A percentile compares a stretch with the other conserved stretches of the same genome.
Conservation (phyloP, 768 basidiomycete genomes). For the Leccinum incarnatum region DNA sequence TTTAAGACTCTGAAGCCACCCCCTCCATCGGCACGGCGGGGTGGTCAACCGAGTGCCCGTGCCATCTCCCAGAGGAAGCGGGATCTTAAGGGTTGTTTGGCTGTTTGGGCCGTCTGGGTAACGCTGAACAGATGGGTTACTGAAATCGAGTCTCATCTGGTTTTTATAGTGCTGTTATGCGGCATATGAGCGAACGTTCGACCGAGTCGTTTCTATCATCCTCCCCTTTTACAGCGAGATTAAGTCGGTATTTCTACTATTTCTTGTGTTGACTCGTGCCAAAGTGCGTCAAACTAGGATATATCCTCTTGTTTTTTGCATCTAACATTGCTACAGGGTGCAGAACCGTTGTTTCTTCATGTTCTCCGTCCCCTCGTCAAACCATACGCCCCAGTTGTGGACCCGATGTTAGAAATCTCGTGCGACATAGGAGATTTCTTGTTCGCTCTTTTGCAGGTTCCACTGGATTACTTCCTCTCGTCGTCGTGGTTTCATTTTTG, state of each 20-base stretch:
- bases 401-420: slow-evolving; percentile 58
- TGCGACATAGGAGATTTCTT: slow-evolving; percentile 66
- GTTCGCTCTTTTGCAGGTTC: slow-evolving; percentile 41
- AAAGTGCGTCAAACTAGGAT: slow-evolving; percentile 45
- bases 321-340: slow-evolving; percentile 51
- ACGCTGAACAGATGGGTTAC: slow-evolving; percentile 22
- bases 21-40: slow-evolving; percentile 45
- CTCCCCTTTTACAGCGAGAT: slow-evolving; percentile 84
- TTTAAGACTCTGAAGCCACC: slow-evolving; percentile 80
- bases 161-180: slow-evolving; percentile 59
- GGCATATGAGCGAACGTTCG: slow-evolving; percentile 63
- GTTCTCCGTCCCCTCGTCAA: slow-evolving; percentile 75
- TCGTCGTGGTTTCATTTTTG: slow-evolving; percentile 29
- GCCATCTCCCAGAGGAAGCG: slow-evolving; percentile 76
- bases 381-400: slow-evolving; percentile 67
- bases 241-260: slow-evolving; percentile 70
- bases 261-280: slow-evolving; percentile 73
- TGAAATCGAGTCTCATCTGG: slow-evolving; percentile 12
- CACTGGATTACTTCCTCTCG: slow-evolving; percentile 35
- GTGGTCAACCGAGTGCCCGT: slow-evolving; percentile 60
- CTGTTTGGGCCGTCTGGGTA: slow-evolving; percentile 88
- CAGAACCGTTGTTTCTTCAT: slow-evolving; percentile 82
- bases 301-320: neutral
- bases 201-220: slow-evolving; percentile 63
- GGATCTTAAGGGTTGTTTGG: slow-evolving; percentile 80